These are phyloP conservation scores for Casuarina cunninghamiana DNA, from an alignment of 306 rosid species.

Conservation along the genomic window DNA sequence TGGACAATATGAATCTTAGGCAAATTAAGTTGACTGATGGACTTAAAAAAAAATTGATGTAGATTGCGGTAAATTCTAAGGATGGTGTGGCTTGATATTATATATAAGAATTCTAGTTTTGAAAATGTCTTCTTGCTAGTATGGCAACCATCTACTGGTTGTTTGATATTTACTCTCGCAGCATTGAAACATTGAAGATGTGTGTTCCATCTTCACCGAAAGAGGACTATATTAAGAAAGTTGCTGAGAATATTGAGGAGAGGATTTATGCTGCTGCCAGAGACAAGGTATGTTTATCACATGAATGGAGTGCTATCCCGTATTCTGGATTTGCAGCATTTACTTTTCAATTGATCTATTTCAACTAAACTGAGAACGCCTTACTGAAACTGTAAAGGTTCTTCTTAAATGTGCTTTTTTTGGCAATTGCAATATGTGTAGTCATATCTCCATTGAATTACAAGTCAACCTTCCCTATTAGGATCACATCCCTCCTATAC, in stretches of 20 bases:
- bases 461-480: too few relatives aligned
- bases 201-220: neutral
- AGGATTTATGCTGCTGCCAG: neutral
- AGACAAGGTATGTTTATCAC: neutral
- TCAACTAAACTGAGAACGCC: neutral
- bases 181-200: neutral
- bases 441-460: too few relatives aligned
- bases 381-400: neutral
- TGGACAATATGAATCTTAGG: neutral
- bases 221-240: neutral
- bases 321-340: neutral
- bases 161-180: neutral
- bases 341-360: neutral
- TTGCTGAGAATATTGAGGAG: neutral
- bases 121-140: neutral
- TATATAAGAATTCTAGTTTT: neutral
- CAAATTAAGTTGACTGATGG: neutral
- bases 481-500: too few relatives aligned
- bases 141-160: neutral
- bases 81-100: neutral
- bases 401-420: neutral
- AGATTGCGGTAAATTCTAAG: neutral
- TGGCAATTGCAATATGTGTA: too few relatives aligned
- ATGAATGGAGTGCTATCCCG: neutral
- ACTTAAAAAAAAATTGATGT: neutral